phyloP scores from a whole-genome alignment of 1,284 basidiomycete genomes.

The Cryptococcus sp. region DNA sequence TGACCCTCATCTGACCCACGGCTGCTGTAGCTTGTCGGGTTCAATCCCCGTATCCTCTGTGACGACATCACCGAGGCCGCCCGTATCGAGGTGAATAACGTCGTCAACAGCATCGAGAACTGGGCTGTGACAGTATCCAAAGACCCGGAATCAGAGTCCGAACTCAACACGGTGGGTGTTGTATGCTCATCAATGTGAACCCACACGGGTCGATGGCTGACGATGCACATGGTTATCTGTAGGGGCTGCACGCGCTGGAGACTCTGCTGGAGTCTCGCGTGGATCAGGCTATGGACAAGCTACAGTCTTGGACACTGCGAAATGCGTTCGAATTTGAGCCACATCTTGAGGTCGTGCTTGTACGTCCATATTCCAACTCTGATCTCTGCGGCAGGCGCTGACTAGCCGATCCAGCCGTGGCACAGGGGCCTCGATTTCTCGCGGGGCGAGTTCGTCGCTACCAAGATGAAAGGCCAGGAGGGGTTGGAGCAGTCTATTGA shows the following conservation, averaged over 20 bases:
- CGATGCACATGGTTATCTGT: conserved; percentile 1
- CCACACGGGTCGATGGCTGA: neutral
- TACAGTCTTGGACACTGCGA: conserved; percentile 45
- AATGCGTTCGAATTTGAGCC: conserved; percentile 48
- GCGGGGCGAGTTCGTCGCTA: conserved; percentile 41
- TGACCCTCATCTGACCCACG: neutral
- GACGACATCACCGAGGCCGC: conserved; percentile 43
- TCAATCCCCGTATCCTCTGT: conserved; percentile 36
- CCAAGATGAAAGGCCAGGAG: conserved; percentile 33
- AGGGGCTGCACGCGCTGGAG: conserved; percentile 48
- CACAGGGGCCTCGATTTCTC: conserved; percentile 48
- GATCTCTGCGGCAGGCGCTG: conserved; percentile 1
- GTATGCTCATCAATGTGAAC: neutral
- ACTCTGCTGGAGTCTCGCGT: conserved; percentile 48
- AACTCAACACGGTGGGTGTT: conserved; percentile 32
- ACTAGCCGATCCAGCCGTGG: conserved; percentile 40
- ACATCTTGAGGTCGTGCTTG: conserved; percentile 42
- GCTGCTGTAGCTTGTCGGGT: conserved; percentile 35
- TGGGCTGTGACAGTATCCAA: conserved; percentile 24
- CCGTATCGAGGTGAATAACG: conserved; percentile 31
- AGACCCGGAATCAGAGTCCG: conserved; percentile 23
- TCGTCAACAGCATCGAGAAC: conserved; percentile 31
- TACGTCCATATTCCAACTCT: conserved; percentile 22
- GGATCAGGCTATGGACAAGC: conserved; percentile 48
- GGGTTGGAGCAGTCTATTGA: conserved; percentile 33